phyloP scores from a whole-genome alignment of 2,329 filamentous ascomycete genomes.

The Paracamarosporium sp. region DNA sequence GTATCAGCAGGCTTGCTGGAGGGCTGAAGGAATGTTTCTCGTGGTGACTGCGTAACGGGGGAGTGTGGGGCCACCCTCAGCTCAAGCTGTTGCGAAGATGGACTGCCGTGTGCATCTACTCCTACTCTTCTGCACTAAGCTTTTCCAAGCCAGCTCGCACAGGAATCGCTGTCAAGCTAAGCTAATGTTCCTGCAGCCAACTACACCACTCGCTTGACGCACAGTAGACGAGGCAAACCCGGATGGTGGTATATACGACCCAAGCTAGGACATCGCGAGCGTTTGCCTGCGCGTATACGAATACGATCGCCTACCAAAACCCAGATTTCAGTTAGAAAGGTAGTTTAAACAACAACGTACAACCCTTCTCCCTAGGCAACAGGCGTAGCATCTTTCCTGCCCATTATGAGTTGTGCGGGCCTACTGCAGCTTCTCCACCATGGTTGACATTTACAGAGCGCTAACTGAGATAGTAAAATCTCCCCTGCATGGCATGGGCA shows the following conservation, averaged over 20 bases:
- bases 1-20: neutral
- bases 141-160: neutral
- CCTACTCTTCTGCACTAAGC: neutral
- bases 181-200: neutral
- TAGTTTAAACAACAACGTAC: neutral
- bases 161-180: neutral
- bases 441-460: neutral
- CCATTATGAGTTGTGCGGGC: neutral
- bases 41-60: neutral
- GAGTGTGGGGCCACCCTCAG: slow-evolving; percentile 2
- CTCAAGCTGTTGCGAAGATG: neutral
- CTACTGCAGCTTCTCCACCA: neutral
- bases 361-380: neutral
- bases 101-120: slow-evolving; percentile 1
- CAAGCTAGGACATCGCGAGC: neutral
- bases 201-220: neutral
- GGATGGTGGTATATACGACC: slow-evolving; percentile 7
- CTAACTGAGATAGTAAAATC: neutral
- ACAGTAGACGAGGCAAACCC: slow-evolving; percentile 3
- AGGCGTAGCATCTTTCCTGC: neutral
- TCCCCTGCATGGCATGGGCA: neutral
- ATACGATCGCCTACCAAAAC: neutral
- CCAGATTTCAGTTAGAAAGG: slow-evolving; percentile 1
- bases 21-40: neutral
- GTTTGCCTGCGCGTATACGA: slow-evolving; percentile 8